Conservation (phyloP, 129 eudicot genomes). For the sunflower (Helianthus annuus) region DNA sequence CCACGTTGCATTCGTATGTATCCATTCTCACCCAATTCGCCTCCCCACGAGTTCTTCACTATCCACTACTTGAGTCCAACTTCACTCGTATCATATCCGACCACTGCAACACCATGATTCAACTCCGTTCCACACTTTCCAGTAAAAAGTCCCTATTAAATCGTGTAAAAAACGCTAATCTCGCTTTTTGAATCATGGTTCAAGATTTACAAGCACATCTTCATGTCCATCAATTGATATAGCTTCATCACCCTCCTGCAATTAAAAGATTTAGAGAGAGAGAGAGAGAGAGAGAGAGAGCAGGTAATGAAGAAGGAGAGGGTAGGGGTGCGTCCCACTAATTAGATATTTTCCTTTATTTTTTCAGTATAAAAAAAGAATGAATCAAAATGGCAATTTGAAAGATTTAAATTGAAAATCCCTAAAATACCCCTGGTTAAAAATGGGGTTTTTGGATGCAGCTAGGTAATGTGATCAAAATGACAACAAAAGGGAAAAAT, state of each 20-base stretch:
- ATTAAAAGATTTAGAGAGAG: background rate
- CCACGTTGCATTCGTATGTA: constrained; percentile 68
- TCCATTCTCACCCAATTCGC: constrained; percentile 82
- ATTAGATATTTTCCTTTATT: too few species aligned
- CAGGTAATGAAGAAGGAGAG: too few species aligned
- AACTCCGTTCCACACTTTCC: constrained; percentile 72
- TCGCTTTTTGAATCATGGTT: background rate
- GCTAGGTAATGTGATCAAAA: too few species aligned
- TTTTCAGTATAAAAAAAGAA: too few species aligned
- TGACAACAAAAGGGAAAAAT: too few species aligned
- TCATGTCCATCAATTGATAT: constrained; percentile 67
- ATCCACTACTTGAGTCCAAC: constrained; percentile 74
- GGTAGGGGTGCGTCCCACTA: too few species aligned
- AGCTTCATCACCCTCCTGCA: constrained; percentile 41
- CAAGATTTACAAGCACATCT: constrained; percentile 37
- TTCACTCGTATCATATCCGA: constrained; percentile 61
- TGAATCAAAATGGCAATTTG: too few species aligned
- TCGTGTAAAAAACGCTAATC: background rate
- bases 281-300: too few species aligned
- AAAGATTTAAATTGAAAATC: too few species aligned
- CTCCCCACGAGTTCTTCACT: constrained; percentile 85
- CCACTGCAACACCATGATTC: constrained; percentile 71
- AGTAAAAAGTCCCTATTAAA: constrained; percentile 47
- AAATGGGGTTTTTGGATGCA: too few species aligned
- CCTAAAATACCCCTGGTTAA: too few species aligned